These are phyloP conservation scores for Cryphonectria nitschkei DNA, from an alignment of 2,329 filamentous ascomycete genomes.

Conservation along the genomic window DNA sequence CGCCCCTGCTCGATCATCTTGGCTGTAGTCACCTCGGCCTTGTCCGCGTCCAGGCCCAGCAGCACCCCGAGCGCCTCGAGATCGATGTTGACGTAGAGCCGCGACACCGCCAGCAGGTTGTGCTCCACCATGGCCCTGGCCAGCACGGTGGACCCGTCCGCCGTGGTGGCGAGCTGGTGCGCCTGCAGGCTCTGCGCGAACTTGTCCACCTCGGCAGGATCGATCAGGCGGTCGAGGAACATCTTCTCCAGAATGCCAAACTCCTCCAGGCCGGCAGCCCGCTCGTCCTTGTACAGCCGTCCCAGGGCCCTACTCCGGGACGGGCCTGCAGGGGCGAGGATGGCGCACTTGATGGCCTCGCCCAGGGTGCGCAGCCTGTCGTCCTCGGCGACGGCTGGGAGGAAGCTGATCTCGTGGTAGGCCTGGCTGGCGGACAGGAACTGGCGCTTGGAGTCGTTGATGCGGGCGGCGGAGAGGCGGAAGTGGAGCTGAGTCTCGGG, in stretches of 20 bases:
- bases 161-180: constrained; percentile 87
- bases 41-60: constrained; percentile 76
- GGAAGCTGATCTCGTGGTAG: constrained; percentile 86
- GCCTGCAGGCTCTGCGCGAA: constrained; percentile 81
- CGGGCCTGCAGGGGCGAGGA: constrained; percentile 89
- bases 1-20: constrained; percentile 96
- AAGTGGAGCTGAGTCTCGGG: constrained; percentile 80
- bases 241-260: constrained; percentile 95
- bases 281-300: constrained; percentile 91
- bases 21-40: constrained; percentile 89
- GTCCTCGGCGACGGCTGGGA: constrained; percentile 76
- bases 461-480: constrained; percentile 87
- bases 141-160: constrained; percentile 90
- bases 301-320: constrained; percentile 78
- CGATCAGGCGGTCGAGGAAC: constrained; percentile 86
- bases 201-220: constrained; percentile 78
- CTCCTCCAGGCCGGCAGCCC: constrained; percentile 74
- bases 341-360: constrained; percentile 88
- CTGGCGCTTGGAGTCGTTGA: constrained; percentile 85
- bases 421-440: constrained; percentile 87
- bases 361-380: constrained; percentile 84
- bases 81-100: constrained; percentile 76
- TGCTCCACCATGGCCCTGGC: constrained; percentile 95
- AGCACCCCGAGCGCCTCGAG: constrained; percentile 76
- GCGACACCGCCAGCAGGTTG: constrained; percentile 85